Conservation (phyloP, 2,329 filamentous ascomycete genomes). For the Helotiales sp. region DNA sequence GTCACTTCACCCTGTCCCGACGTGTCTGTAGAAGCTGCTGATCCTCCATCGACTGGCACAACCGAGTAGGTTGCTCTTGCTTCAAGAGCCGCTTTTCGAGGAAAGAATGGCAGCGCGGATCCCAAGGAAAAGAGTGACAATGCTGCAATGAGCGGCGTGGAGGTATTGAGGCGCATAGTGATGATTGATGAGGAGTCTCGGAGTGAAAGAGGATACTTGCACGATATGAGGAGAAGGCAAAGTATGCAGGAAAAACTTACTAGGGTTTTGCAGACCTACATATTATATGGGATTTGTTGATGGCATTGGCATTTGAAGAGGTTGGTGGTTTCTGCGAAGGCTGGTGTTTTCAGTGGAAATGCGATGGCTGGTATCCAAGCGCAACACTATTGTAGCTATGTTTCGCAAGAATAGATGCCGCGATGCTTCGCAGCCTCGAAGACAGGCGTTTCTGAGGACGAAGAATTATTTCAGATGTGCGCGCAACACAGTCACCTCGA, state of each 20-base stretch:
- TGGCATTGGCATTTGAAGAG: slow-evolving; percentile 20
- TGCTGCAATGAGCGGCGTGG: slow-evolving; percentile 27
- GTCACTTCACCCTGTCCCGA: slow-evolving; percentile 12
- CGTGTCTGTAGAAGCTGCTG: slow-evolving; percentile 9
- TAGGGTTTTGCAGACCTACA: slow-evolving; percentile 9
- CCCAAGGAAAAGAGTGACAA: slow-evolving; percentile 28
- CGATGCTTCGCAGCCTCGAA: neutral
- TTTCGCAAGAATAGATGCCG: neutral
- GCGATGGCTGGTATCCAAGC: slow-evolving; percentile 17
- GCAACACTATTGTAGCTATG: slow-evolving; percentile 8
- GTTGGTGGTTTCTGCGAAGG: slow-evolving; percentile 27
- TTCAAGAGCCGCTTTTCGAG: slow-evolving; percentile 11
- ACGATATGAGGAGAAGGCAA: slow-evolving; percentile 7
- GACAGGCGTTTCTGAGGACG: neutral
- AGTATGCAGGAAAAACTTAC: slow-evolving; percentile 20
- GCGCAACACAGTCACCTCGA: too few species aligned
- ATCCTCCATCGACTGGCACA: slow-evolving; percentile 37
- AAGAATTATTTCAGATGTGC: too few species aligned
- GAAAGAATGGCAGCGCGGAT: slow-evolving; percentile 28
- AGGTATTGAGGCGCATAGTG: slow-evolving; percentile 31
- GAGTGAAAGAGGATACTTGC: slow-evolving; percentile 7
- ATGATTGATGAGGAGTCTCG: slow-evolving; percentile 2
- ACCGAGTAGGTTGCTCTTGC: slow-evolving; percentile 35
- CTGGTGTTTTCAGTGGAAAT: slow-evolving; percentile 26
- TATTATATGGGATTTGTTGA: slow-evolving; percentile 25